Evolutionary conservation across 768 basidiomycete species (phyloP).

Genomic region (Leccinum pellstonianum): DNA sequence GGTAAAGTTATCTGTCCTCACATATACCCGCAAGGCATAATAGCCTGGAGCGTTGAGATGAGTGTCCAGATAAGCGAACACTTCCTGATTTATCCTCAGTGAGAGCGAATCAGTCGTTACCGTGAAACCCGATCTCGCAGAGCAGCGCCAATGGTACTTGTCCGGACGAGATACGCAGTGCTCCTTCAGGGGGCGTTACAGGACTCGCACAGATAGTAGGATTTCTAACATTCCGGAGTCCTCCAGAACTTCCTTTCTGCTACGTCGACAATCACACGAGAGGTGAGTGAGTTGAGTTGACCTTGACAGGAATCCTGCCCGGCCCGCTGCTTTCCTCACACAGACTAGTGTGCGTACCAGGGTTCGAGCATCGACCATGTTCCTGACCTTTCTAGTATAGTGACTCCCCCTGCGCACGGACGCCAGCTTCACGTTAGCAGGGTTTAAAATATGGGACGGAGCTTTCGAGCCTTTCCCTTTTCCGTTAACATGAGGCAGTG

Average conservation of each 20-base stretch:
- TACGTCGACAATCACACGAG: neutral
- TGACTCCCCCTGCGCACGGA: neutral
- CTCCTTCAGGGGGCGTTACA: neutral
- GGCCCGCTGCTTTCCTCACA: neutral
- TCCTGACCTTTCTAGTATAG: slow-evolving; percentile 1
- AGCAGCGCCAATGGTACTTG: neutral
- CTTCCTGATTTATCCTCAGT: neutral
- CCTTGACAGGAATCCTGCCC: neutral
- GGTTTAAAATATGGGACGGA: neutral
- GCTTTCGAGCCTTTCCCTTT: neutral
- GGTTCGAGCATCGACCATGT: slow-evolving; percentile 2
- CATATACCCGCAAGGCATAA: slow-evolving; percentile 5
- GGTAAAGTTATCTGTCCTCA: slow-evolving; percentile 9
- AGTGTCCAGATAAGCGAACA: slow-evolving; percentile 2
- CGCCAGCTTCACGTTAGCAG: slow-evolving; percentile 21
- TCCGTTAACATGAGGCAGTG: slow-evolving; percentile 4
- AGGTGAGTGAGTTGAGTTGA: neutral
- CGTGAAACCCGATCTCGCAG: neutral
- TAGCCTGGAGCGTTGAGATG: slow-evolving; percentile 7
- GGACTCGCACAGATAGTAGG: neutral
- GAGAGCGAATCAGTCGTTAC: neutral
- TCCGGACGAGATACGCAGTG: neutral
- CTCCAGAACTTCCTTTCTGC: neutral
- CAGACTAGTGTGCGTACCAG: neutral
- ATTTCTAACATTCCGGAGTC: neutral